Evolutionary conservation across 257 asterid genomes (phyloP), one percentile per base, ranked within the genome.

Genomic region (Anisodus acutangulus): DNA sequence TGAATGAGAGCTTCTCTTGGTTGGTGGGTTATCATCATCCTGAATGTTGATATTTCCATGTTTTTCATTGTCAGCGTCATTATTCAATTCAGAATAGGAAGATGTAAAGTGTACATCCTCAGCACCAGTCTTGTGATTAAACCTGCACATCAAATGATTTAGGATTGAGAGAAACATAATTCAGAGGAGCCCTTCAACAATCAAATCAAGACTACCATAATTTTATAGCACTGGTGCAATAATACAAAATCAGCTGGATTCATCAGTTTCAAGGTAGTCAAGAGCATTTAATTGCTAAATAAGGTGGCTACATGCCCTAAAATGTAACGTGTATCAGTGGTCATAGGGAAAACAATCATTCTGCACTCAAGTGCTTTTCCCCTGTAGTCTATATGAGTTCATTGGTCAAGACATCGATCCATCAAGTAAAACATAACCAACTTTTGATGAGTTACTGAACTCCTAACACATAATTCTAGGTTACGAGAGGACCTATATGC

Each of bases 81-180:
- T 11, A 86, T 91, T 93, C 69, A 93, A 92, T 74, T 90, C 92
- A 80, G 89, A 90, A 78, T 64, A 82, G 78, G 91, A 88, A 37
- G 95, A 91, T 67, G 99, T 92, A 84, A 95, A 89, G 88, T 95
- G 99, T 85, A 95, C 98, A 89, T 95, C 97, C 89, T 95, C 98
- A 62, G 91, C 97, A 16, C 93, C 93, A 78, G 97, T 95, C 88
- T 95, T 95, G 97, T 95, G 99, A 89, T 95, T 95, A 87, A 95
- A 95, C 79, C 98, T 95, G 94, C 84, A 63, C 57, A 88, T 83
- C 26, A 54, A n/a, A 67, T 86, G 86, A 80, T 49, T 79, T 59
- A 74, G 4, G 84, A 41, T 85, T 51, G 74, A 58, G 51, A 84
- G 58, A 85, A 83, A 78, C 66, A 47, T 54, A 58, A 10, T 69